Evolutionary conservation across 805 yeast species (phyloP).

Genomic region (Yamadazyma philogaea): DNA sequence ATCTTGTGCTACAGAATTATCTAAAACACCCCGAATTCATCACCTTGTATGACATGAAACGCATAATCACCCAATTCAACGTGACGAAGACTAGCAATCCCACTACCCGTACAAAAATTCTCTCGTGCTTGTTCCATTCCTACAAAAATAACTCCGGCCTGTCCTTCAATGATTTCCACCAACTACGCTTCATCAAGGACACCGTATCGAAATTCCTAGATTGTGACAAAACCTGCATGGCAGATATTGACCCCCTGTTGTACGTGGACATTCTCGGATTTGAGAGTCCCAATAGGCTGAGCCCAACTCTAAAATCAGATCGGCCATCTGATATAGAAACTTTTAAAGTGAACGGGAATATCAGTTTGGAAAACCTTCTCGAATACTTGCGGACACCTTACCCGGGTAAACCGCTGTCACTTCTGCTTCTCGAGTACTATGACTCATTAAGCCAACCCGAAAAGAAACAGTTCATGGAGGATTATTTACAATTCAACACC

Average conservation of each 20-base stretch:
- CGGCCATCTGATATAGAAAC: slow-evolving; percentile 1
- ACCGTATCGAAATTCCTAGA: not conserved
- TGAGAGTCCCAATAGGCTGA: not conserved
- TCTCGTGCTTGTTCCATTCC: slow-evolving; percentile 9
- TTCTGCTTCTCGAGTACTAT: slow-evolving; percentile 20
- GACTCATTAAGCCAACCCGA: slow-evolving; percentile 10
- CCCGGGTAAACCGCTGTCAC: slow-evolving; percentile 11
- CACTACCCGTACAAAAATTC: slow-evolving; percentile 1
- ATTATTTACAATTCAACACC: slow-evolving; percentile 23
- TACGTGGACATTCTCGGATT: not conserved
- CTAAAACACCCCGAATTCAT: slow-evolving; percentile 10
- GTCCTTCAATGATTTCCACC: not conserved
- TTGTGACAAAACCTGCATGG: not conserved
- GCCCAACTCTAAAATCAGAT: not conserved
- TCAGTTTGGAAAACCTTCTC: slow-evolving; percentile 22
- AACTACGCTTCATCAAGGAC: not conserved
- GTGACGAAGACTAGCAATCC: not conserved
- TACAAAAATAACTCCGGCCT: slow-evolving; percentile 4
- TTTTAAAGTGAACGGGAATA: slow-evolving; percentile 16
- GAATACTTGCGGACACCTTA: slow-evolving; percentile 18
- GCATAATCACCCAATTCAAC: slow-evolving; percentile 4
- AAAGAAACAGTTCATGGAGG: slow-evolving; percentile 20
- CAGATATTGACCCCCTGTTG: not conserved
- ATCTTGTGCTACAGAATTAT: slow-evolving; percentile 8
- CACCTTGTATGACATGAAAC: slow-evolving; percentile 10